Conservation (phyloP, 306 rosid species). For the Trifolium dubium region DNA sequence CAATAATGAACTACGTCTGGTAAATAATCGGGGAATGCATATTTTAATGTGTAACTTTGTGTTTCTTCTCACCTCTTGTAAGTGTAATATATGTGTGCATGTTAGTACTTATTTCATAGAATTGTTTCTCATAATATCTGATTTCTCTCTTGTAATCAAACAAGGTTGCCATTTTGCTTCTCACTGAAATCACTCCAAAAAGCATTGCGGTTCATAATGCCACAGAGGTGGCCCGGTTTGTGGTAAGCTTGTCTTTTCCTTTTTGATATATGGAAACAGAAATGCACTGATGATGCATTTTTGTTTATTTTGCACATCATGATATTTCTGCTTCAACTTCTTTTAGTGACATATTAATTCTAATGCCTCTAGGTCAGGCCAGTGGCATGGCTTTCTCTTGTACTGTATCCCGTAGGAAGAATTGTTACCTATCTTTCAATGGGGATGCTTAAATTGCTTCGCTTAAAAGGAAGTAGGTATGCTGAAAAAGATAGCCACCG, state of each 20-base stretch:
- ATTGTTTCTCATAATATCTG: slow-evolving; percentile 22
- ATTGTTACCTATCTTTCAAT: slow-evolving; percentile 90
- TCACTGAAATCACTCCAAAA: slow-evolving; percentile 99
- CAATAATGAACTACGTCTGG: slow-evolving; percentile 4
- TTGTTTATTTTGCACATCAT: slow-evolving; percentile 31
- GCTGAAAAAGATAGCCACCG: slow-evolving; percentile 38
- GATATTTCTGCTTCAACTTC: slow-evolving; percentile 32
- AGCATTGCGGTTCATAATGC: slow-evolving; percentile 98
- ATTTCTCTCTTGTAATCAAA: slow-evolving; percentile 39
- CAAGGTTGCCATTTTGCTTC: slow-evolving; percentile 96
- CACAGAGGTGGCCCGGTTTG: slow-evolving; percentile 93
- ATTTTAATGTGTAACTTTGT: neutral
- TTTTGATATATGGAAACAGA: slow-evolving; percentile 13
- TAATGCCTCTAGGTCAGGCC: slow-evolving; percentile 88
- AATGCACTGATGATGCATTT: slow-evolving; percentile 21
- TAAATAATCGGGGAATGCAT: neutral
- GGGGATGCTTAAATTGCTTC: slow-evolving; percentile 96
- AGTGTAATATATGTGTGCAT: slow-evolving; percentile 14
- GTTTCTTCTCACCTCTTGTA: slow-evolving; percentile 17
- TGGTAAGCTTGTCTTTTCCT: slow-evolving; percentile 67
- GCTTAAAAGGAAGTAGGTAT: slow-evolving; percentile 96
- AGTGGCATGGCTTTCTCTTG: slow-evolving; percentile 98
- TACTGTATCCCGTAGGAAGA: slow-evolving; percentile 93
- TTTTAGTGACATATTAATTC: slow-evolving; percentile 39
- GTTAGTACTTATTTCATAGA: neutral